phyloP scores from a whole-genome alignment of 495 filamentous ascomycete genomes.

The Pseudomonodictys pantanalensis region DNA sequence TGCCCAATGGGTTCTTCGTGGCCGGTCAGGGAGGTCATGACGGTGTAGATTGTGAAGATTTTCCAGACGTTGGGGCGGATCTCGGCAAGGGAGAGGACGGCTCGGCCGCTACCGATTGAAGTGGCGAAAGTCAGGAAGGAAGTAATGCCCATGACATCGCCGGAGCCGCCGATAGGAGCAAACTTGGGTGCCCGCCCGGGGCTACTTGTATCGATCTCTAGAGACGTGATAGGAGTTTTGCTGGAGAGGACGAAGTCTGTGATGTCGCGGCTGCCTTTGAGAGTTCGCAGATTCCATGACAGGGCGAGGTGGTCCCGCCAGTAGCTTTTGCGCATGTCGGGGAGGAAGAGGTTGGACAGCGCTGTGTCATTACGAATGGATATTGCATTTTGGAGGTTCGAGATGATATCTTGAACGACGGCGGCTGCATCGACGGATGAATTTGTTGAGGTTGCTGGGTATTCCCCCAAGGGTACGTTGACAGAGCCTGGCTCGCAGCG shows the following conservation, averaged over 20 bases:
- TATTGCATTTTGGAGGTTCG: not conserved
- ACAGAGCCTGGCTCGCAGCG: slow-evolving; percentile 24
- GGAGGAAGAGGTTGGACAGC: slow-evolving; percentile 19
- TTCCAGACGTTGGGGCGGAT: slow-evolving; percentile 29
- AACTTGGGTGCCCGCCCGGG: not conserved
- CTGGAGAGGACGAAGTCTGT: slow-evolving; percentile 9
- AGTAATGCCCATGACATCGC: slow-evolving; percentile 31
- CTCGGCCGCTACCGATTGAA: slow-evolving; percentile 23
- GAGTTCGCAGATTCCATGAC: slow-evolving; percentile 34
- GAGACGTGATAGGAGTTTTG: not conserved
- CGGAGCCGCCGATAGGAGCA: slow-evolving; percentile 16
- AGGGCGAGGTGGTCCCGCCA: slow-evolving; percentile 37
- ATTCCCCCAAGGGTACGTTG: slow-evolving; percentile 22
- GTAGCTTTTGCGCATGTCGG: slow-evolving; percentile 25
- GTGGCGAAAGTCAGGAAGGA: slow-evolving; percentile 35
- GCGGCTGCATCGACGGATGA: slow-evolving; percentile 5
- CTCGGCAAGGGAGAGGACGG: slow-evolving; percentile 16
- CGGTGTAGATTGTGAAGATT: slow-evolving; percentile 32
- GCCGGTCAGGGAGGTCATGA: slow-evolving; percentile 26
- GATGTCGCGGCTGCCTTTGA: slow-evolving; percentile 24
- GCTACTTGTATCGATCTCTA: slow-evolving; percentile 5
- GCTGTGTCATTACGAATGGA: not conserved
- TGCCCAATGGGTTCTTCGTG: slow-evolving; percentile 19
- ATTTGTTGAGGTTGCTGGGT: slow-evolving; percentile 10
- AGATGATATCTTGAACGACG: slow-evolving; percentile 7